These are phyloP conservation scores for Lasiodiplodia sp. DNA, from an alignment of 2,329 filamentous ascomycete species.

Conservation along the genomic window DNA sequence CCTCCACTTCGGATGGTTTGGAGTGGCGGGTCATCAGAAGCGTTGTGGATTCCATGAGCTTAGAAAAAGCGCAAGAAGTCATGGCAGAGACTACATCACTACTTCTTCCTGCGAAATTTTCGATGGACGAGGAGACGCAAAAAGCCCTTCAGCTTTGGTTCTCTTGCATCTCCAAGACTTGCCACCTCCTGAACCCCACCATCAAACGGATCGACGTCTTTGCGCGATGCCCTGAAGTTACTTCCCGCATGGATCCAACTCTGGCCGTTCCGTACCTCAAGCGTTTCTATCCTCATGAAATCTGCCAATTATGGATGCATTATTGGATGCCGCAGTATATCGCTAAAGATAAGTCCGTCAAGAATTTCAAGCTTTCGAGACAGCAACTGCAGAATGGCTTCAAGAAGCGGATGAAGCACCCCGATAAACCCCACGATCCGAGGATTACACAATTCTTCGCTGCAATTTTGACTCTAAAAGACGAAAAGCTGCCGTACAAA, in stretches of 20 bases:
- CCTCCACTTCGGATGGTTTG: background rate
- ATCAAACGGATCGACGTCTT: background rate
- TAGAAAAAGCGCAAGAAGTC: background rate
- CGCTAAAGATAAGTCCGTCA: background rate
- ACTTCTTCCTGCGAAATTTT: background rate
- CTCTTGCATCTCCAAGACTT: background rate
- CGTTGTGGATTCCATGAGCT: constrained; percentile 11
- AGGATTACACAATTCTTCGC: background rate
- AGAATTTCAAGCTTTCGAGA: background rate
- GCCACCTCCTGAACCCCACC: background rate
- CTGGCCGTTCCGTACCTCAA: background rate
- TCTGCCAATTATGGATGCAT: background rate
- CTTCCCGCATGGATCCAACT: constrained; percentile 1
- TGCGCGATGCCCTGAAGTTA: background rate
- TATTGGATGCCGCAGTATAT: constrained; percentile 14
- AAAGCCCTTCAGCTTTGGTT: constrained; percentile 7
- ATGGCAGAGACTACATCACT: background rate
- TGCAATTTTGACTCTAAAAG: background rate
- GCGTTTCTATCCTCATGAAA: background rate
- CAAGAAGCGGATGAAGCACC: background rate
- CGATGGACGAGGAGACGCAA: background rate
- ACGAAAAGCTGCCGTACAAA: background rate
- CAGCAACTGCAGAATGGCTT: no score
- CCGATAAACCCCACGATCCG: background rate
- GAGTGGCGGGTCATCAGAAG: background rate